Evolutionary conservation across 495 filamentous ascomycete genomes (phyloP).

Genomic region (Cetradonia linearis): DNA sequence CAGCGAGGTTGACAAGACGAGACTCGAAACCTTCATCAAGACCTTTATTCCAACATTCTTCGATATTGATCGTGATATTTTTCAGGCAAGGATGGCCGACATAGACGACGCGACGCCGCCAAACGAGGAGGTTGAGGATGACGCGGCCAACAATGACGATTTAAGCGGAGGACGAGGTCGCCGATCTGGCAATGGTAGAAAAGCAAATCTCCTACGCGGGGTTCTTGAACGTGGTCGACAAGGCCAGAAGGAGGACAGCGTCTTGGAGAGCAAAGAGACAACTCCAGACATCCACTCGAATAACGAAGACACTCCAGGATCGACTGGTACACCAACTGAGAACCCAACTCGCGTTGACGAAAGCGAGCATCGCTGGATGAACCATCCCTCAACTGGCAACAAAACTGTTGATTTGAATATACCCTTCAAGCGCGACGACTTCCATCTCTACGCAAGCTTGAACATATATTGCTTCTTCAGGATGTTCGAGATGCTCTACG

Average conservation of each 20-base stretch:
- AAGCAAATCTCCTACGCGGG: slow-evolving; percentile 71
- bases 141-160: slow-evolving; percentile 39
- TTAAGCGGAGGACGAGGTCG: slow-evolving; percentile 47
- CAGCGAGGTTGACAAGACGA: slow-evolving; percentile 60
- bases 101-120: slow-evolving; percentile 49
- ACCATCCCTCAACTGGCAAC: slow-evolving; percentile 45
- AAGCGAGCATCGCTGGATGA: slow-evolving; percentile 49
- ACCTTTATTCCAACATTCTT: slow-evolving; percentile 86
- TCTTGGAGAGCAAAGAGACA: slow-evolving; percentile 68
- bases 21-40: slow-evolving; percentile 72
- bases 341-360: slow-evolving; percentile 27
- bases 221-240: slow-evolving; percentile 71
- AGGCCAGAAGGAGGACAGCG: slow-evolving; percentile 65
- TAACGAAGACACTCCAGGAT: slow-evolving; percentile 49
- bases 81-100: slow-evolving; percentile 66
- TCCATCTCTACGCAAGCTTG: slow-evolving; percentile 81
- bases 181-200: slow-evolving; percentile 53
- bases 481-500: slow-evolving; percentile 78
- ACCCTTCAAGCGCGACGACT: slow-evolving; percentile 65
- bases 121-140: slow-evolving; percentile 65
- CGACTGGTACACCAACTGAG: slow-evolving; percentile 33
- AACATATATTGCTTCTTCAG: slow-evolving; percentile 89
- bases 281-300: slow-evolving; percentile 68
- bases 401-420: slow-evolving; percentile 58
- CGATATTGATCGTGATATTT: slow-evolving; percentile 62